Base-by-base conservation (phyloP, 768 basidiomycete species). In the Lepiota venenata region DNA sequence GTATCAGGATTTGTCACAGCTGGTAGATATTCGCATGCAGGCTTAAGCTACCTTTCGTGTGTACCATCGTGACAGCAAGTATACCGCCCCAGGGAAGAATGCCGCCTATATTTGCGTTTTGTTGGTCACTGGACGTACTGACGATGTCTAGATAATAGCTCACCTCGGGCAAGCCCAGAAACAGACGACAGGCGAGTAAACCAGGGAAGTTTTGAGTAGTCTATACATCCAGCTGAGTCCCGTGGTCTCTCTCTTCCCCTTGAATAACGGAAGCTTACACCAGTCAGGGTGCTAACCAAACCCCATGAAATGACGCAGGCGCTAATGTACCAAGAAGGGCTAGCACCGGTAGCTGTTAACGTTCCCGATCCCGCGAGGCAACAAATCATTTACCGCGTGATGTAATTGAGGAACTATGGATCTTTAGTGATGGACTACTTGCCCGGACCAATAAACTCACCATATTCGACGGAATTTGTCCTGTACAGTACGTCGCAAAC, bases 401-500 rank as follows among this genome's bases (percentile, higher is more conserved):
- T 72, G 54, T 75, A 73, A 55, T 83, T 83, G 15, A 85, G 59
- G 50, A 84, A 71, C 83, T 84, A 21, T 27, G 18, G 36, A 41
- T 37, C 32, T 32, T 32, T 8, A 32, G 5, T 20, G 2, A 35
- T 18, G 22, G 7, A 29, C 38, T 16, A 25, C 21, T 16, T 25
- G 51, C 11, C 29, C 40, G 41, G 42, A 41, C 20, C 10, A n/a
- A 20, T 4, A n/a, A 14, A 44, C 40, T 47, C 56, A 79, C 83
- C 80, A 87, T 84, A 61, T 84, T 87, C 0, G 80, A 84, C 0
- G 85, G 85, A 50, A 87, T 77, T 59, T 86, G 84, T 12, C 81
- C 78, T 2, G 84, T 84, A 36, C 78, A 78, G 56, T 87, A 84
- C 1, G 82, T 80, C 2, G 71, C 85, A 56, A 56, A 63, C 21